phyloP scores from a whole-genome alignment of 345 rosid genomes.

The Corchorus olitorius region DNA sequence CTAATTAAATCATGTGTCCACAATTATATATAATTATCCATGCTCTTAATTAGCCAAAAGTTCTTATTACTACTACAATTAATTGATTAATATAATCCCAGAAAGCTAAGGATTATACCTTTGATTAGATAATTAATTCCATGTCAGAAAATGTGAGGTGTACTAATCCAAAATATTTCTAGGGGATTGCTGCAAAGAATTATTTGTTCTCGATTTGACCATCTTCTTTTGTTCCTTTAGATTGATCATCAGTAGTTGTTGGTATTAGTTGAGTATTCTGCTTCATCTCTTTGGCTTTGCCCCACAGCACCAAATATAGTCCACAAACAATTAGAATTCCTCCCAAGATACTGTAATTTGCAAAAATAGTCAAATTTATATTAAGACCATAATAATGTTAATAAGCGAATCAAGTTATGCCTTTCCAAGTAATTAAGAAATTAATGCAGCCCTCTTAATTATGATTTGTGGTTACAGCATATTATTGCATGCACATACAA shows the following conservation, averaged over 20 bases:
- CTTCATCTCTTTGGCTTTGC: constrained; percentile 43
- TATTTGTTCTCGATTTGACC: background rate
- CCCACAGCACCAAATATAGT: constrained; percentile 59
- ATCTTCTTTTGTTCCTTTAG: background rate
- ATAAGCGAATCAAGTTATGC: background rate
- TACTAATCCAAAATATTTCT: too few relatives aligned
- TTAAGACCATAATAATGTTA: background rate
- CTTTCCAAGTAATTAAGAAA: background rate
- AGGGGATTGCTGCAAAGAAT: too few relatives aligned
- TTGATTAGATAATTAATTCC: background rate
- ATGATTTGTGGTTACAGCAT: too few relatives aligned
- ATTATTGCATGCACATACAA: too few relatives aligned
- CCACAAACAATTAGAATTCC: constrained; percentile 47
- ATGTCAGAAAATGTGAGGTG: too few relatives aligned
- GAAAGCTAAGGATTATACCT: too few relatives aligned
- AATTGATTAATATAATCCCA: too few relatives aligned
- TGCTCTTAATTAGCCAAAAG: too few relatives aligned
- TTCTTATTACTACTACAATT: too few relatives aligned
- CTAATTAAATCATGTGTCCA: too few relatives aligned
- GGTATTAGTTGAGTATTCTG: constrained; percentile 8
- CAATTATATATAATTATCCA: too few relatives aligned
- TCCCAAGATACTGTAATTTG: constrained; percentile 47
- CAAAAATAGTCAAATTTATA: background rate
- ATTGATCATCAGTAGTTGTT: background rate
- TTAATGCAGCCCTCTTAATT: too few relatives aligned